These are phyloP conservation scores for Pythium dissimile DNA, from an alignment of 352 stramenopile genomes.

Conservation along the genomic window DNA sequence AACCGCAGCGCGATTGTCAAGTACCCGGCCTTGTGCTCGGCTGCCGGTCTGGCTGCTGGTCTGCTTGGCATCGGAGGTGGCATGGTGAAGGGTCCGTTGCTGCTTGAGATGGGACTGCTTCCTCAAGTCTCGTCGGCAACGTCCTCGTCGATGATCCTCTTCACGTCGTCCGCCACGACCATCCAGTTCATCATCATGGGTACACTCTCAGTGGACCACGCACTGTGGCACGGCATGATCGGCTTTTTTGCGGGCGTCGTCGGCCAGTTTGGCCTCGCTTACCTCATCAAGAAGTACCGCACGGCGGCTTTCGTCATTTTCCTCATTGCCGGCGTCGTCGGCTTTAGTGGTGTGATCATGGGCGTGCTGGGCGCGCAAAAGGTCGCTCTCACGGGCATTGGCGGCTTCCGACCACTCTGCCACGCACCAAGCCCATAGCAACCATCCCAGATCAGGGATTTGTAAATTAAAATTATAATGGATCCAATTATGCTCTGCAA, in stretches of 20 bases:
- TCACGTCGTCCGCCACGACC: slow-evolving; percentile 94
- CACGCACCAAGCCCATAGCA: too few species aligned
- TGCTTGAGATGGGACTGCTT: slow-evolving; percentile 88
- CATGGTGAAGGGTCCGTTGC: slow-evolving; percentile 89
- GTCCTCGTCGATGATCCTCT: slow-evolving; percentile 91
- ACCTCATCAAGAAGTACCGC: slow-evolving; percentile 91
- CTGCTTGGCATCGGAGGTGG: slow-evolving; percentile 87
- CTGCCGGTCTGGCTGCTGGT: slow-evolving; percentile 66
- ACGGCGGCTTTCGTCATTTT: slow-evolving; percentile 82
- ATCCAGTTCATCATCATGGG: slow-evolving; percentile 94
- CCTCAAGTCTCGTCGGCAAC: slow-evolving; percentile 87
- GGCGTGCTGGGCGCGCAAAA: slow-evolving; percentile 55
- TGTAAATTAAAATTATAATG: too few species aligned
- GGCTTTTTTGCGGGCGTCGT: slow-evolving; percentile 89
- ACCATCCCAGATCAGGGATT: too few species aligned
- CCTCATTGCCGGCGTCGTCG: slow-evolving; percentile 67
- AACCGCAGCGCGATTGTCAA: slow-evolving; percentile 84
- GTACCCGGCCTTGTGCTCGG: slow-evolving; percentile 71
- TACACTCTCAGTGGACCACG: slow-evolving; percentile 90
- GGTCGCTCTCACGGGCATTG: slow-evolving; percentile 58
- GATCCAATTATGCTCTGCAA: too few species aligned
- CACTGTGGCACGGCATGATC: slow-evolving; percentile 86
- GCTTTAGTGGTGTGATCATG: slow-evolving; percentile 70
- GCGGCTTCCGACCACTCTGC: slow-evolving; percentile 73
- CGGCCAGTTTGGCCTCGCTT: slow-evolving; percentile 90